phyloP scores from a whole-genome alignment of 2,329 filamentous ascomycete species.

The Fusarium zealandicum region DNA sequence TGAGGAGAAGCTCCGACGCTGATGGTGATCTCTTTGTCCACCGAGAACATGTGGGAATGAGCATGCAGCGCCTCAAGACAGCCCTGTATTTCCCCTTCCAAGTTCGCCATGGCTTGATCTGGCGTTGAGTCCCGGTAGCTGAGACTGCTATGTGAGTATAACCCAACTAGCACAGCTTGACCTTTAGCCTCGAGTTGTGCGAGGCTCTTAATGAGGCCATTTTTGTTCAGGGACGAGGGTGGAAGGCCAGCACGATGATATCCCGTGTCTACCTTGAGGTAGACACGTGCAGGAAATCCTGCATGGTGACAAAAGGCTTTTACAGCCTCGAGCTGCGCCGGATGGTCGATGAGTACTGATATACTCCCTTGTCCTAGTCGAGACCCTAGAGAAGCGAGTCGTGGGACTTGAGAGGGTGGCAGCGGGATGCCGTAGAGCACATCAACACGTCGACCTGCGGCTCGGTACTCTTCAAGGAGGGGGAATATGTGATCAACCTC shows the following conservation, averaged over 20 bases:
- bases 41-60: constrained; percentile 19
- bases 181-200: constrained; percentile 36
- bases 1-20: constrained; percentile 47
- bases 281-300: constrained; percentile 51
- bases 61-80: constrained; percentile 38
- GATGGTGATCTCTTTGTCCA: constrained; percentile 32
- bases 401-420: constrained; percentile 58
- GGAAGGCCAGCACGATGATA: constrained; percentile 68
- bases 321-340: constrained; percentile 51
- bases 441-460: constrained; percentile 28
- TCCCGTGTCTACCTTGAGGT: constrained; percentile 69
- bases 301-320: constrained; percentile 44
- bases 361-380: constrained; percentile 56
- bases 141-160: constrained; percentile 47
- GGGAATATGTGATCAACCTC: constrained; percentile 64
- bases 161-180: constrained; percentile 28
- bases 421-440: constrained; percentile 69
- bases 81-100: constrained; percentile 42
- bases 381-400: constrained; percentile 55
- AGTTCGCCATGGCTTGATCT: constrained; percentile 41
- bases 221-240: constrained; percentile 49
- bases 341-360: constrained; percentile 65
- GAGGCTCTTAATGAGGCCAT: constrained; percentile 48
- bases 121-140: constrained; percentile 43
- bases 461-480: constrained; percentile 53